phyloP scores from a whole-genome alignment of 2,329 filamentous ascomycete genomes.

The Ceratocystis cacaofunesta region DNA sequence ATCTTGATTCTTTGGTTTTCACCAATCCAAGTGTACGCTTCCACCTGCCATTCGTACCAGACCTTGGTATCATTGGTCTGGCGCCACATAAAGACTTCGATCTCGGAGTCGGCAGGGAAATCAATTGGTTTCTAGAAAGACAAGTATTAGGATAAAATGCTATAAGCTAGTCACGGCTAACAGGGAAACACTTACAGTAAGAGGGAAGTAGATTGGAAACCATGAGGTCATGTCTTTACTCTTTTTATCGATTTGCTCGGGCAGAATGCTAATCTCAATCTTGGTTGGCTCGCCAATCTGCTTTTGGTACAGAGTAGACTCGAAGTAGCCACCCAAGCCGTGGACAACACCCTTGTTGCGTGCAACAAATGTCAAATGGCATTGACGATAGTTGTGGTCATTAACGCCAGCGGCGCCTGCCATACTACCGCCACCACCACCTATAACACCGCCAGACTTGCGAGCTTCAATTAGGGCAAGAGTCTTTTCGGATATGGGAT shows the following conservation, averaged over 20 bases:
- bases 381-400: constrained; percentile 77
- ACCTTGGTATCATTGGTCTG: constrained; percentile 91
- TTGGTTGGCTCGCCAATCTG: constrained; percentile 30
- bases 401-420: constrained; percentile 67
- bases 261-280: constrained; percentile 83
- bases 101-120: constrained; percentile 67
- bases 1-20: constrained; percentile 50
- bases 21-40: constrained; percentile 57
- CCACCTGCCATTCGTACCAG: constrained; percentile 97
- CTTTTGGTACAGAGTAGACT: constrained; percentile 71
- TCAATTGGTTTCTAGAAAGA: constrained; percentile 60
- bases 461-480: constrained; percentile 41
- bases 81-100: constrained; percentile 89
- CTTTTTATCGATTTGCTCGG: constrained; percentile 80
- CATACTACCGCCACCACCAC: constrained; percentile 57
- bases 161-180: neutral
- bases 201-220: constrained; percentile 96
- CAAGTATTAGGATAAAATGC: constrained; percentile 1
- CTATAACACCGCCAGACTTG: constrained; percentile 47
- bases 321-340: constrained; percentile 87
- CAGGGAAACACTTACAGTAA: constrained; percentile 50
- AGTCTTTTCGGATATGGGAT: constrained; percentile 50
- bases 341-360: constrained; percentile 71
- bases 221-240: constrained; percentile 97
- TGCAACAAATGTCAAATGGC: constrained; percentile 63